Conservation (phyloP, 2,329 filamentous ascomycete genomes). For the Boeremia exigua region DNA sequence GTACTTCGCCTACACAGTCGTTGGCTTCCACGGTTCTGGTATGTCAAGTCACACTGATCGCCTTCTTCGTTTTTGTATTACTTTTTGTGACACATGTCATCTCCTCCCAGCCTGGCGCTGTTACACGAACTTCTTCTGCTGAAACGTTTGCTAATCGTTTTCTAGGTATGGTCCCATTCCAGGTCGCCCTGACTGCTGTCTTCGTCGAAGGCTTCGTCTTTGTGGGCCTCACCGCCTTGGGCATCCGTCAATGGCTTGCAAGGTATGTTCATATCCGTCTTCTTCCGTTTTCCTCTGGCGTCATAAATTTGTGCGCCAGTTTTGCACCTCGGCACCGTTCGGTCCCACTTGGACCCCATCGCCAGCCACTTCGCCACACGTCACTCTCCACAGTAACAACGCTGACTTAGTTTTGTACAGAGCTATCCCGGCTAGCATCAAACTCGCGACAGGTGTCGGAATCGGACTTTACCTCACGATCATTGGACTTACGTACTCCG, state of each 20-base stretch:
- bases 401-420: constrained; percentile 58
- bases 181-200: constrained; percentile 80
- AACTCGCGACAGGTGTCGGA: constrained; percentile 83
- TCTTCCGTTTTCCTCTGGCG: constrained; percentile 13
- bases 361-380: constrained; percentile 14
- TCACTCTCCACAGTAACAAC: constrained; percentile 60
- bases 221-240: constrained; percentile 74
- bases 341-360: constrained; percentile 17
- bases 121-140: constrained; percentile 7
- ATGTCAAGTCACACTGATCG: constrained; percentile 20
- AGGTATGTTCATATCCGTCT: constrained; percentile 23
- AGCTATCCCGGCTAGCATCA: constrained; percentile 82
- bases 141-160: constrained; percentile 25
- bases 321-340: constrained; percentile 15
- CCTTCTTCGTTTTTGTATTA: constrained; percentile 24
- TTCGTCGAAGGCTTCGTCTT: constrained; percentile 91
- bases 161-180: constrained; percentile 67
- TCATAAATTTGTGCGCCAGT: constrained; percentile 14
- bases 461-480: constrained; percentile 83
- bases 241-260: constrained; percentile 73
- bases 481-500: constrained; percentile 78
- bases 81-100: constrained; percentile 22
- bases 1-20: constrained; percentile 83
- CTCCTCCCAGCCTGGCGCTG: not conserved
- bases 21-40: constrained; percentile 77